Evolutionary conservation across 1,284 basidiomycete genomes (phyloP).

Genomic region (Stygiomarasmius scandens): DNA sequence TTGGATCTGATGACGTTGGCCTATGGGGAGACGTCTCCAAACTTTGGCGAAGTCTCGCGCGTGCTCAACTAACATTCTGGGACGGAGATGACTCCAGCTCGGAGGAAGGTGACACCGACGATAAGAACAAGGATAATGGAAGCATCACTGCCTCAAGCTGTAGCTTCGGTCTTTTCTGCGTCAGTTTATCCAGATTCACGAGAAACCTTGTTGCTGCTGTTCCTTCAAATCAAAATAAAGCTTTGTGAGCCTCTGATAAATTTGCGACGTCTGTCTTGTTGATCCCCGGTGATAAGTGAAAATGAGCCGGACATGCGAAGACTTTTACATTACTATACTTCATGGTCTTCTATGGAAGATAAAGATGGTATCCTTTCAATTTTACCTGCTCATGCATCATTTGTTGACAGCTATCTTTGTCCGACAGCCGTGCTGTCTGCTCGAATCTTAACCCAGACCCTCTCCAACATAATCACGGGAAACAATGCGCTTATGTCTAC

Average conservation of each 20-base stretch:
- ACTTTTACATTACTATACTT: slow-evolving; percentile 68
- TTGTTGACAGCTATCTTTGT: background rate
- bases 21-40: slow-evolving; percentile 58
- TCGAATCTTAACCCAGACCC: slow-evolving; percentile 65
- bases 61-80: slow-evolving; percentile 47
- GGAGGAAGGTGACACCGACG: slow-evolving; percentile 29
- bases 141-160: slow-evolving; percentile 29
- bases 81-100: slow-evolving; percentile 47
- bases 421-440: slow-evolving; percentile 55
- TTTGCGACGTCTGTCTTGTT: slow-evolving; percentile 7
- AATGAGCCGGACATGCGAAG: slow-evolving; percentile 64
- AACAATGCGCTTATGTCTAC: slow-evolving; percentile 58
- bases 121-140: slow-evolving; percentile 16
- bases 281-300: slow-evolving; percentile 40
- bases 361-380: slow-evolving; percentile 45
- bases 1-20: slow-evolving; percentile 46
- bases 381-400: background rate
- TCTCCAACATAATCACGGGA: slow-evolving; percentile 75
- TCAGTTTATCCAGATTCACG: slow-evolving; percentile 69
- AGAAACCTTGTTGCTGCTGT: slow-evolving; percentile 76
- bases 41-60: slow-evolving; percentile 54
- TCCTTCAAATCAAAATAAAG: slow-evolving; percentile 62
- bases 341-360: slow-evolving; percentile 64
- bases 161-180: slow-evolving; percentile 36
- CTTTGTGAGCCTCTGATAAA: slow-evolving; percentile 54